These are phyloP conservation scores for Epithemia pelagica DNA, from an alignment of 108 stramenopile species.

Conservation along the genomic window DNA sequence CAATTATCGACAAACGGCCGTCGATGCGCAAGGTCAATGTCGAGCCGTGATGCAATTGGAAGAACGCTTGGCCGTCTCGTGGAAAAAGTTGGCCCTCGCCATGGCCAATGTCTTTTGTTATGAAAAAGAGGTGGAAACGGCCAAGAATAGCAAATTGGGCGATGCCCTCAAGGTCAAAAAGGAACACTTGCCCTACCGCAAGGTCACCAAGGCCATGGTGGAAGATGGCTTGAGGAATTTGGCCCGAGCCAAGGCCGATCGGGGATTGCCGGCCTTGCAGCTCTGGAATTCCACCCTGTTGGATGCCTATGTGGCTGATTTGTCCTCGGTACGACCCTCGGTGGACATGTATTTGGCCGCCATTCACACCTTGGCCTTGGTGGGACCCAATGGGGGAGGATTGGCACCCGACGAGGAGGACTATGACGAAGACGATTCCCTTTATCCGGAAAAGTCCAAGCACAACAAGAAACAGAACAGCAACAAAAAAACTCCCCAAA, in stretches of 20 bases:
- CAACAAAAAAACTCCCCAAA: background rate
- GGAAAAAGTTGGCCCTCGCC: slow-evolving; percentile 66
- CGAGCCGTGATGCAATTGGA: slow-evolving; percentile 50
- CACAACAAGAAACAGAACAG: no score
- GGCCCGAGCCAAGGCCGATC: slow-evolving; percentile 58
- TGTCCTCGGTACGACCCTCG: slow-evolving; percentile 63
- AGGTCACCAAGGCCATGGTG: slow-evolving; percentile 50
- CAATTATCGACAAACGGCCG: slow-evolving; percentile 41
- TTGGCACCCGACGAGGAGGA: background rate
- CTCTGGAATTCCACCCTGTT: slow-evolving; percentile 42
- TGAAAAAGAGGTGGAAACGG: slow-evolving; percentile 72
- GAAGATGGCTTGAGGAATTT: slow-evolving; percentile 59
- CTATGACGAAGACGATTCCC: slow-evolving; percentile 8
- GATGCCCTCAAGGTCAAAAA: slow-evolving; percentile 4
- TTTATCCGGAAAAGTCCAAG: slow-evolving; percentile 19
- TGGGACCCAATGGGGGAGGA: background rate
- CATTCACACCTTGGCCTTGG: background rate
- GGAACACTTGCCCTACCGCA: slow-evolving; percentile 61
- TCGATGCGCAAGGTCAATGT: slow-evolving; percentile 43
- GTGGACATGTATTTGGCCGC: slow-evolving; percentile 53
- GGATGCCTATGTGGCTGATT: slow-evolving; percentile 60
- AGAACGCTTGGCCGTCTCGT: slow-evolving; percentile 43
- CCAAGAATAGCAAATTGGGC: slow-evolving; percentile 25
- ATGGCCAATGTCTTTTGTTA: slow-evolving; percentile 67
- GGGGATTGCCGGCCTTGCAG: slow-evolving; percentile 41